Evolutionary conservation across 2,329 filamentous ascomycete genomes (phyloP), one percentile per base, ranked within the genome.

Genomic region (Claviceps humidiphila): DNA sequence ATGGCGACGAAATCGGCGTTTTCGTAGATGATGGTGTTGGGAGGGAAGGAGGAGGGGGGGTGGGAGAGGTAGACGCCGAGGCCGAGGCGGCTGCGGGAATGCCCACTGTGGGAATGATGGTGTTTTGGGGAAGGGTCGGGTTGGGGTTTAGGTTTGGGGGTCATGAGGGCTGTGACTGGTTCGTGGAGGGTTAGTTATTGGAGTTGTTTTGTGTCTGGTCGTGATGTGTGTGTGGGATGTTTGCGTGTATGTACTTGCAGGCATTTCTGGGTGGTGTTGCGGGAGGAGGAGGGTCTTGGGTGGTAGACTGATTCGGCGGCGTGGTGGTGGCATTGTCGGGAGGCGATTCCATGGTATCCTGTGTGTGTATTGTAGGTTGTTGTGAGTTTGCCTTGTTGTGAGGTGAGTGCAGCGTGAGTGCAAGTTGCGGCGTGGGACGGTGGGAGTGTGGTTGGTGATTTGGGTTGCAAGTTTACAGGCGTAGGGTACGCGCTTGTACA

Each of bases 1-100:
- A 97, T 87, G 20, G 81, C 77, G 52, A 90, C 85, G 58, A 86
- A 89, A 55, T 81, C 72, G 11, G 80, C 73, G 59, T 80, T 81
- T 68, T 84, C 73, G 60, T 81, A 82, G 58, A 91, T 75, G 20
- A 90, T 77, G 8, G 76, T 70, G 5, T 74, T 76, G 1, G 78
- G 62, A 1, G 82, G 76, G 56, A 81, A 84, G 3, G 75, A 74
- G 47, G 77, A 71, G 0, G 88, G 0, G 87, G 87, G 41, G 77
- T 66, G 16, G 70, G 63, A 26, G 48, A 87, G 81, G 65, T 93
- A 93, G 26, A 73, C 70, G 39, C 80, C 81, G 0, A 93, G 74
- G 0, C 75, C 84, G 60, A 84, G 75, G 49, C 83, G 76, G 51
- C 72, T 63, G 52, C 62, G 64, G 22, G 60, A 54, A 58, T 13